phyloP scores from a whole-genome alignment of 768 basidiomycete species.

The Boletus sp. region DNA sequence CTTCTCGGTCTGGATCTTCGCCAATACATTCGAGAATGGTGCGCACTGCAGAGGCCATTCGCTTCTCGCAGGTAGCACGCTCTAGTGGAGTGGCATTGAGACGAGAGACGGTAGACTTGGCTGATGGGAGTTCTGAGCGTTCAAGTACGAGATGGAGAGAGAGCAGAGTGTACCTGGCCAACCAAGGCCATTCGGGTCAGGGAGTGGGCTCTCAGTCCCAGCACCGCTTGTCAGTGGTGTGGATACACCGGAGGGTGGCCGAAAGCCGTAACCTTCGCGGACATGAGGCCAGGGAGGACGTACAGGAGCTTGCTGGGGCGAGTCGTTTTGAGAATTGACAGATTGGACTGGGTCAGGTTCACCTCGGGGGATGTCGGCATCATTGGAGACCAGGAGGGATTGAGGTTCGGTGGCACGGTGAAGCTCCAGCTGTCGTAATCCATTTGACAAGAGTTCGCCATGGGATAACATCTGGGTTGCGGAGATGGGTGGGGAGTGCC shows the following conservation, averaged over 20 bases:
- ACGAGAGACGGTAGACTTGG: slow-evolving; percentile 85
- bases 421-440: slow-evolving; percentile 46
- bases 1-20: slow-evolving; percentile 95
- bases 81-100: slow-evolving; percentile 78
- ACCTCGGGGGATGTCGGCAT: slow-evolving; percentile 9
- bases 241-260: slow-evolving; percentile 60
- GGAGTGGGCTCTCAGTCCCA: slow-evolving; percentile 34
- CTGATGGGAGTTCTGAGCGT: slow-evolving; percentile 38
- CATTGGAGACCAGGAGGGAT: not conserved
- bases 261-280: slow-evolving; percentile 82
- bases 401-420: slow-evolving; percentile 12
- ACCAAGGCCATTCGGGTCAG: slow-evolving; percentile 72
- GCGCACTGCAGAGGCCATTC: slow-evolving; percentile 80
- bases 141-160: slow-evolving; percentile 3
- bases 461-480: slow-evolving; percentile 30
- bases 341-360: slow-evolving; percentile 2
- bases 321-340: slow-evolving; percentile 7
- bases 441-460: slow-evolving; percentile 41
- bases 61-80: slow-evolving; percentile 65
- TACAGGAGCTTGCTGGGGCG: slow-evolving; percentile 12
- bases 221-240: slow-evolving; percentile 48
- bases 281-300: slow-evolving; percentile 35
- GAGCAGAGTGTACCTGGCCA: slow-evolving; percentile 72
- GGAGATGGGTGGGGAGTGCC: not conserved
- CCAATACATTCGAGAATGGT: slow-evolving; percentile 96